phyloP scores from a whole-genome alignment of 148 eudicot genomes.

The Oxyria digyna region DNA sequence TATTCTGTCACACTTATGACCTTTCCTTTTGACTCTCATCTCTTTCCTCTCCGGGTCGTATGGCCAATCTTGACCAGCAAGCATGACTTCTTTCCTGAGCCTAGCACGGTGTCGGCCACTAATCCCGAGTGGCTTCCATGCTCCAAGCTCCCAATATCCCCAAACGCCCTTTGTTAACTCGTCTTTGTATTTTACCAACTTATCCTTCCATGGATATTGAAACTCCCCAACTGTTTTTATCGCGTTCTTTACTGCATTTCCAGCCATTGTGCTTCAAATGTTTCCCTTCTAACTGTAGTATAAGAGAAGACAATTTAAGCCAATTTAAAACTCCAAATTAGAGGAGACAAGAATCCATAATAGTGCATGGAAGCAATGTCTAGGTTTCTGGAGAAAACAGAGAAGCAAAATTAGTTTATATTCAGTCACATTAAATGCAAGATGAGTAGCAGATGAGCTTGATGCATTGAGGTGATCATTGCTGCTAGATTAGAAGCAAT shows the following conservation, averaged over 20 bases:
- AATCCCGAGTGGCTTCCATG: constrained; percentile 34
- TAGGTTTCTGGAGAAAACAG: neutral
- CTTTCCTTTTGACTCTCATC: constrained; percentile 72
- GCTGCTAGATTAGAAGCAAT: neutral
- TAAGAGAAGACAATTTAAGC: neutral
- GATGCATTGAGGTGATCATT: neutral
- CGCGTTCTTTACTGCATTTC: constrained; percentile 47
- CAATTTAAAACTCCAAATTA: no score
- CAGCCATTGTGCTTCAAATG: constrained; percentile 35
- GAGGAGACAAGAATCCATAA: no score
- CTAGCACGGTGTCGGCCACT: constrained; percentile 14
- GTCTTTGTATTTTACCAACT: constrained; percentile 57
- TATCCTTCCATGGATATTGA: constrained; percentile 83
- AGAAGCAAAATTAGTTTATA: neutral
- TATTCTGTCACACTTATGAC: constrained; percentile 70
- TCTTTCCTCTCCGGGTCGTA: constrained; percentile 80
- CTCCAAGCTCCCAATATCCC: constrained; percentile 95
- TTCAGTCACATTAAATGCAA: neutral
- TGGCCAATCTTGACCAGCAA: constrained; percentile 52
- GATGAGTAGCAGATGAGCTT: neutral
- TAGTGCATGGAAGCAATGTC: no score
- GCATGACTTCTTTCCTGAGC: constrained; percentile 8
- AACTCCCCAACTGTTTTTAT: constrained; percentile 58
- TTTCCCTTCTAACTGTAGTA: constrained; percentile 5
- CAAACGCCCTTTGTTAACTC: constrained; percentile 84